A percentile compares a stretch with the other conserved stretches of the same genome.
Conservation (phyloP, 805 yeast genomes). For the Suhomyces faveliae region DNA sequence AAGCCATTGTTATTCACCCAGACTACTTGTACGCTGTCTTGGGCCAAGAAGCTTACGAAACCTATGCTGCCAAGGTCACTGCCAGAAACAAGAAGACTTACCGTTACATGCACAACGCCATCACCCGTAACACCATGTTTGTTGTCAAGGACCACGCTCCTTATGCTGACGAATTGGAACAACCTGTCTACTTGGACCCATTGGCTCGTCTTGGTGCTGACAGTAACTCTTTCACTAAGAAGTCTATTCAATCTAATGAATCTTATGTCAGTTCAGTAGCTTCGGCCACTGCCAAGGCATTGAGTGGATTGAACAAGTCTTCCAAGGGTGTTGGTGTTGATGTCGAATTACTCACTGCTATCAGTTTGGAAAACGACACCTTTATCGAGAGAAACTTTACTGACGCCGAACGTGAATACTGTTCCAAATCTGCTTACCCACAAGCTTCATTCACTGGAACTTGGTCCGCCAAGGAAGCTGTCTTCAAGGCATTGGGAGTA, state of each 20-base stretch:
- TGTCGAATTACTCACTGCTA: conserved; percentile 80
- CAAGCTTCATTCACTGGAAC: conserved; percentile 94
- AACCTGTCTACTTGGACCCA: conserved; percentile 92
- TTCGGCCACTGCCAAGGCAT: conserved; percentile 61
- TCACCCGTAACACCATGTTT: conserved; percentile 87
- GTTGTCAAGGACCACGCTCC: conserved; percentile 94
- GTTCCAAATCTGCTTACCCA: conserved; percentile 68
- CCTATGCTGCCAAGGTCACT: conserved; percentile 67
- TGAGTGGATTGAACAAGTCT: conserved; percentile 54
- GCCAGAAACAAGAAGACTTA: conserved; percentile 86
- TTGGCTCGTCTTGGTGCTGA: conserved; percentile 64
- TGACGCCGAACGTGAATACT: conserved; percentile 71
- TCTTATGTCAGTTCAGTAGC: conserved; percentile 48
- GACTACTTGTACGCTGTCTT: conserved; percentile 89
- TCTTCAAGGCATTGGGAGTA: conserved; percentile 91
- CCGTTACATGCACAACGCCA: conserved; percentile 93
- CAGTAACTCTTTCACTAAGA: conserved; percentile 48
- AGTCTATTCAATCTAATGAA: conserved; percentile 47
- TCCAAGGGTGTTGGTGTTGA: conserved; percentile 91
- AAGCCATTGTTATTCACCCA: conserved; percentile 87
- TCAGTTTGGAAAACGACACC: conserved; percentile 86
- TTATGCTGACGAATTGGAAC: conserved; percentile 83
- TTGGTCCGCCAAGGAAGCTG: conserved; percentile 99
- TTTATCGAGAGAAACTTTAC: conserved; percentile 94
- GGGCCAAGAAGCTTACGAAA: conserved; percentile 66